These are phyloP conservation scores for Populus hybrid DNA, from an alignment of 441 rosid genomes.

Conservation along the genomic window DNA sequence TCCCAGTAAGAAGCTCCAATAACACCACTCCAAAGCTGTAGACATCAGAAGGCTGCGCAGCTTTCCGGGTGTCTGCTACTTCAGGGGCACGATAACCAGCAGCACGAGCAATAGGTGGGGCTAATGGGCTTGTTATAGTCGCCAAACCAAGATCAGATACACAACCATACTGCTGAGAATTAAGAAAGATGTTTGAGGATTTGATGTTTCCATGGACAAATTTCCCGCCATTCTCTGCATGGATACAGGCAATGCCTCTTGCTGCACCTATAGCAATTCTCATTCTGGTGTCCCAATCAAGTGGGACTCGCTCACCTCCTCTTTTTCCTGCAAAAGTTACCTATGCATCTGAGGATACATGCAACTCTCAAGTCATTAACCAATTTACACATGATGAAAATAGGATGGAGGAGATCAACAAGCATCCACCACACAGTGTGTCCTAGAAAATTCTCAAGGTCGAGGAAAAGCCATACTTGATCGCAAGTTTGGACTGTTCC, in stretches of 20 bases:
- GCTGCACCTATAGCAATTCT: conserved; percentile 79
- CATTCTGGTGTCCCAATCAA: conserved; percentile 83
- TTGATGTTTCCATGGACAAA: conserved; percentile 88
- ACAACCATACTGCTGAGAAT: conserved; percentile 52
- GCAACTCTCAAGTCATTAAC: not conserved
- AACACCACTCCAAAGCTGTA: conserved; percentile 92
- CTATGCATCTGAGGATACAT: conserved; percentile 5
- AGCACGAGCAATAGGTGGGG: conserved; percentile 67
- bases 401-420: not conserved
- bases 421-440: conserved; percentile 9
- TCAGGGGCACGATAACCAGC: conserved; percentile 93
- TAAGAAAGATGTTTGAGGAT: conserved; percentile 85
- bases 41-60: conserved; percentile 73
- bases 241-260: conserved; percentile 74
- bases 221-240: conserved; percentile 65
- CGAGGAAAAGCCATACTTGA: not conserved
- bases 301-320: conserved; percentile 58
- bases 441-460: conserved; percentile 6
- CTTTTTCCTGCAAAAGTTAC: conserved; percentile 48
- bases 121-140: conserved; percentile 59
- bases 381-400: not conserved
- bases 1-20: conserved; percentile 86
- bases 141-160: conserved; percentile 78
- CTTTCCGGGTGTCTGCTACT: conserved; percentile 82
- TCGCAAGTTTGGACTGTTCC: not conserved